These are phyloP conservation scores for Solanum verrucosum DNA, from an alignment of 257 asterid species.

Conservation along the genomic window DNA sequence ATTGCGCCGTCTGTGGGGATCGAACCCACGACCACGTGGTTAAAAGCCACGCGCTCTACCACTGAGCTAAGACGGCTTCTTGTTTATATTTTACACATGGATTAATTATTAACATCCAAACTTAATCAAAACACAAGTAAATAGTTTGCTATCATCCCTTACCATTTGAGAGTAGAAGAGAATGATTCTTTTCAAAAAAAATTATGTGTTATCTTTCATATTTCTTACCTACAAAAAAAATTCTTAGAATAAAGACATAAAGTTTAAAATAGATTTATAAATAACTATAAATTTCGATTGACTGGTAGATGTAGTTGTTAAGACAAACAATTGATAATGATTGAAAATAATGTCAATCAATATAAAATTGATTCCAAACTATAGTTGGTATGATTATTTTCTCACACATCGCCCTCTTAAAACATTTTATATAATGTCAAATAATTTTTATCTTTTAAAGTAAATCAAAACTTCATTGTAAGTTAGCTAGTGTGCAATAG, in stretches of 20 bases:
- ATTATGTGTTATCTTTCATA: too few relatives aligned
- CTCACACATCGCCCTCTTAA: neutral
- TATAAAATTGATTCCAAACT: neutral
- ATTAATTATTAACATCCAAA: too few relatives aligned
- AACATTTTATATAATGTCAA: neutral
- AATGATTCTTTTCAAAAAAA: neutral
- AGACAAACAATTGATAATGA: too few relatives aligned
- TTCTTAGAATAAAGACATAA: neutral
- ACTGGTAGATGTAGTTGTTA: too few relatives aligned
- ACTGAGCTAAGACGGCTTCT: conserved; percentile 75
- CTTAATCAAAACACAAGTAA: neutral
- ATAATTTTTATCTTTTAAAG: neutral
- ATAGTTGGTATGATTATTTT: neutral
- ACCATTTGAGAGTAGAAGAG: neutral
- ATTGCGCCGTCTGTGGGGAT: conserved; percentile 18
- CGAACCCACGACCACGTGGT: conserved; percentile 99
- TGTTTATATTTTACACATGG: fast-evolving
- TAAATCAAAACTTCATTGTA: too few relatives aligned
- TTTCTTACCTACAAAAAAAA: neutral
- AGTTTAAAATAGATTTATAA: neutral
- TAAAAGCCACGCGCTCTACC: conserved; percentile 99
- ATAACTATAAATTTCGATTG: neutral
- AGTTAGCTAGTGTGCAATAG: neutral
- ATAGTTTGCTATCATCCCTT: neutral
- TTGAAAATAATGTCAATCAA: neutral